Conservation (phyloP, 2,329 filamentous ascomycete genomes). For the Microascus cirrosus region DNA sequence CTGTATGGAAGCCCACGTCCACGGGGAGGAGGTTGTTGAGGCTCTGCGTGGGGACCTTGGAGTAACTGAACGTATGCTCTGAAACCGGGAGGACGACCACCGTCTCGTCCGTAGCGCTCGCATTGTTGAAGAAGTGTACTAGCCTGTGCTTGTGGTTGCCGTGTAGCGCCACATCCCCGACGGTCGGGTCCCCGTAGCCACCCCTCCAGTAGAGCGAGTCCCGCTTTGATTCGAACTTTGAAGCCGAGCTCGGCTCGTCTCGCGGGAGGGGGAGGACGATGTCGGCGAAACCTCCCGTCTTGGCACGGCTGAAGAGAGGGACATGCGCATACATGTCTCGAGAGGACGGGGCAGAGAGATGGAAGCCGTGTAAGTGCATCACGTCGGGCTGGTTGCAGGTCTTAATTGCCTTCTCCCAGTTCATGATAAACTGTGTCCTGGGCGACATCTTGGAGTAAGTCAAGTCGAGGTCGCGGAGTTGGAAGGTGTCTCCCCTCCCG, state of each 20-base stretch:
- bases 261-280: slow-evolving; percentile 57
- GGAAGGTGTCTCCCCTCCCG: slow-evolving; percentile 32
- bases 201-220: slow-evolving; percentile 66
- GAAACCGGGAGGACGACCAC: slow-evolving; percentile 44
- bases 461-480: background rate
- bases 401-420: slow-evolving; percentile 55
- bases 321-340: slow-evolving; percentile 51
- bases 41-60: slow-evolving; percentile 36
- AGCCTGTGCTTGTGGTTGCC: slow-evolving; percentile 61
- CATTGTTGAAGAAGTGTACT: slow-evolving; percentile 55
- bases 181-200: slow-evolving; percentile 45
- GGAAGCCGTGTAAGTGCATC: slow-evolving; percentile 61
- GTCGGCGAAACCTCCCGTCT: slow-evolving; percentile 62
- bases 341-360: slow-evolving; percentile 48
- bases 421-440: slow-evolving; percentile 50
- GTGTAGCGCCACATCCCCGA: slow-evolving; percentile 43
- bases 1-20: slow-evolving; percentile 40
- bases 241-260: slow-evolving; percentile 21
- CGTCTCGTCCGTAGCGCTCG: slow-evolving; percentile 33
- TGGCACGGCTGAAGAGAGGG: slow-evolving; percentile 67
- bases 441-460: slow-evolving; percentile 35
- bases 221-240: slow-evolving; percentile 48
- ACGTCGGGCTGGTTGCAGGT: slow-evolving; percentile 71
- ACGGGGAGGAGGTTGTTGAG: slow-evolving; percentile 42
- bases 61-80: slow-evolving; percentile 39